These are phyloP conservation scores for Paracoccidioides brasiliensis DNA, from an alignment of 2,329 filamentous ascomycete genomes.

Conservation along the genomic window DNA sequence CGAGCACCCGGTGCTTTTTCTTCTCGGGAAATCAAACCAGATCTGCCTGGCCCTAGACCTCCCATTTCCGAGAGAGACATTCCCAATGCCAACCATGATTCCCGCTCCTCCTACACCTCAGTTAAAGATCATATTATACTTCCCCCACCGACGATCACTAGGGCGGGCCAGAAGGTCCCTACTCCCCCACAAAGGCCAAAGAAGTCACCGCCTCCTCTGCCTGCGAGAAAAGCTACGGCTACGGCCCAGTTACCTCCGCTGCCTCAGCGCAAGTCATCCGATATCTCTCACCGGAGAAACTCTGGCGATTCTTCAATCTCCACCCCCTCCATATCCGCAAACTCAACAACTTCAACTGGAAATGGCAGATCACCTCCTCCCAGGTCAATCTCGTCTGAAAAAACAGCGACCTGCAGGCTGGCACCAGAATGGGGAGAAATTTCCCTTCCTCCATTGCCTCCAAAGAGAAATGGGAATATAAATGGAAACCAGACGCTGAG, in stretches of 20 bases:
- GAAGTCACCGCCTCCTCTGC: constrained; percentile 34
- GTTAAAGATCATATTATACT: constrained; percentile 6
- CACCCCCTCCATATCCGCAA: constrained; percentile 35
- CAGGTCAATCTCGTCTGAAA: constrained; percentile 13
- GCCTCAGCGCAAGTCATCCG: constrained; percentile 32
- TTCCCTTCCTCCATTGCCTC: constrained; percentile 42
- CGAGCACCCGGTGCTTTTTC: constrained; percentile 21
- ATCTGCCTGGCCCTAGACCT: constrained; percentile 18
- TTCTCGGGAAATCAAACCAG: constrained; percentile 13
- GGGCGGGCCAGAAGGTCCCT: constrained; percentile 15
- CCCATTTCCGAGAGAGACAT: constrained; percentile 12
- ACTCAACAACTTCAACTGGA: constrained; percentile 17
- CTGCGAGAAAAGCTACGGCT: constrained; percentile 30
- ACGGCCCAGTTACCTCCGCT: constrained; percentile 31
- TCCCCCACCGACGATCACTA: constrained; percentile 14
- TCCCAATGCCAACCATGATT: background rate
- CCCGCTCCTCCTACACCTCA: background rate
- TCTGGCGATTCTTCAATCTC: constrained; percentile 42
- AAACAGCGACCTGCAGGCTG: constrained; percentile 22
- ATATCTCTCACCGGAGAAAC: constrained; percentile 24
- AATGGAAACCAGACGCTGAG: constrained; percentile 12
- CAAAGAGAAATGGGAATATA: constrained; percentile 28
- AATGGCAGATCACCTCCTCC: constrained; percentile 18
- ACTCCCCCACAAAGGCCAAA: constrained; percentile 7
- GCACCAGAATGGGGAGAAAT: constrained; percentile 46